Conservation (phyloP, 106 monocot species). For the Ottelia alismoides region DNA sequence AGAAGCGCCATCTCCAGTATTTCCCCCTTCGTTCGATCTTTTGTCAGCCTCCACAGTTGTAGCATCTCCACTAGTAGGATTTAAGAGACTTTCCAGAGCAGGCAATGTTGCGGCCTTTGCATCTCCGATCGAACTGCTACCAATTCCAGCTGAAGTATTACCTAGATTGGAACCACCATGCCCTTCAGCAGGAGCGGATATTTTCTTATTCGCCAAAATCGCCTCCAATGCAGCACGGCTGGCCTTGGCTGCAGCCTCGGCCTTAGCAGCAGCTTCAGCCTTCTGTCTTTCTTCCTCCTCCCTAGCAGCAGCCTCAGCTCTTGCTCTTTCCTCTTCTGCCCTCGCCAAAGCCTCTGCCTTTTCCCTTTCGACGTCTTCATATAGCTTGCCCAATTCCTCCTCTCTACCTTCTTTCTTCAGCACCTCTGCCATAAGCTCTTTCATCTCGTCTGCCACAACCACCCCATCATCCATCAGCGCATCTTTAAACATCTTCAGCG, state of each 20-base stretch:
- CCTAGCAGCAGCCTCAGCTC: constrained; percentile 59
- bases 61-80: too few relatives aligned
- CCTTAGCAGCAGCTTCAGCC: constrained; percentile 70
- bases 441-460: constrained; percentile 47
- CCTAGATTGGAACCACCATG: constrained; percentile 1
- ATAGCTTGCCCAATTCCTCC: constrained; percentile 42
- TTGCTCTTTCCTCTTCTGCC: constrained; percentile 78
- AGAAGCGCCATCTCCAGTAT: too few relatives aligned
- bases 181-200: constrained; percentile 18
- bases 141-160: constrained; percentile 3
- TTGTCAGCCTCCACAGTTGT: too few relatives aligned
- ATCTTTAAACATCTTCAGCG: constrained; percentile 43
- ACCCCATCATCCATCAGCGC: constrained; percentile 64
- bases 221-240: constrained; percentile 78
- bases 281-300: constrained; percentile 85
- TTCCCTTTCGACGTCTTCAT: constrained; percentile 75
- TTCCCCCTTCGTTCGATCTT: too few relatives aligned
- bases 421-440: constrained; percentile 48
- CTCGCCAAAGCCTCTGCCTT: constrained; percentile 72
- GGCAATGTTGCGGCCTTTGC: not conserved
- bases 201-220: constrained; percentile 39
- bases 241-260: constrained; percentile 53
- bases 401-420: constrained; percentile 59
- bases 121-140: not conserved
- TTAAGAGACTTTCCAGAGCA: too few relatives aligned